Conservation (phyloP, 1,284 basidiomycete species). For the Leccinum ponderosum region DNA sequence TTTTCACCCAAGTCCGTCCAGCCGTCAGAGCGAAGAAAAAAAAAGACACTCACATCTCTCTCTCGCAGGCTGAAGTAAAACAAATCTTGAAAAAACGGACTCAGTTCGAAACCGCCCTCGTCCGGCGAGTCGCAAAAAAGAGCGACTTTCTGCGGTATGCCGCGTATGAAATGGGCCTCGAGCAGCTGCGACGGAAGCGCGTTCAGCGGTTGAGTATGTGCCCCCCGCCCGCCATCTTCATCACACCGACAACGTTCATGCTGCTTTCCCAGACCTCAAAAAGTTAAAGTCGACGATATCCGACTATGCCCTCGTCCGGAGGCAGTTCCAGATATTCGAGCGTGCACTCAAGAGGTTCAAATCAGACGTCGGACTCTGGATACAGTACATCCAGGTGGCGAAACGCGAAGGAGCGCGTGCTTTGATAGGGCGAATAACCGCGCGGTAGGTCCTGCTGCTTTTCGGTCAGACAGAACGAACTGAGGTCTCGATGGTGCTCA, state of each 20-base stretch:
- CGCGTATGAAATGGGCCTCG: constrained; percentile 89
- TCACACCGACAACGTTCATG: neutral
- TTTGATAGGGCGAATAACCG: constrained; percentile 77
- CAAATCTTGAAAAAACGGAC: constrained; percentile 88
- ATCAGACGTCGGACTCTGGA: constrained; percentile 84
- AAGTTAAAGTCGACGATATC: constrained; percentile 66
- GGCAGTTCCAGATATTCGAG: constrained; percentile 91
- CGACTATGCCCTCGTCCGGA: constrained; percentile 77
- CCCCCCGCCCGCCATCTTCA: constrained; percentile 1
- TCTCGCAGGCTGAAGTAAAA: constrained; percentile 59
- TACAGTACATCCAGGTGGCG: constrained; percentile 85
- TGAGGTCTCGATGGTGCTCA: constrained; percentile 29
- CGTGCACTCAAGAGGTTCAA: constrained; percentile 89
- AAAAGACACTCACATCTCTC: constrained; percentile 1
- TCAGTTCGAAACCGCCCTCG: constrained; percentile 79
- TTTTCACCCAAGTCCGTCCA: constrained; percentile 78
- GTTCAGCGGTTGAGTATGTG: constrained; percentile 70
- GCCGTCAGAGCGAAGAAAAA: neutral
- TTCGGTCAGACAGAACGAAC: neutral
- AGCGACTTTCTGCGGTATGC: constrained; percentile 90
- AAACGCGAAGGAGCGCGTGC: constrained; percentile 79
- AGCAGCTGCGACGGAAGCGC: constrained; percentile 77
- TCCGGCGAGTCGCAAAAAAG: constrained; percentile 83
- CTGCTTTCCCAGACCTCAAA: constrained; percentile 43
- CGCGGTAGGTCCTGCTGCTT: constrained; percentile 50